Conservation (phyloP, 495 filamentous ascomycete genomes). For the Geoglossum glabrum region DNA sequence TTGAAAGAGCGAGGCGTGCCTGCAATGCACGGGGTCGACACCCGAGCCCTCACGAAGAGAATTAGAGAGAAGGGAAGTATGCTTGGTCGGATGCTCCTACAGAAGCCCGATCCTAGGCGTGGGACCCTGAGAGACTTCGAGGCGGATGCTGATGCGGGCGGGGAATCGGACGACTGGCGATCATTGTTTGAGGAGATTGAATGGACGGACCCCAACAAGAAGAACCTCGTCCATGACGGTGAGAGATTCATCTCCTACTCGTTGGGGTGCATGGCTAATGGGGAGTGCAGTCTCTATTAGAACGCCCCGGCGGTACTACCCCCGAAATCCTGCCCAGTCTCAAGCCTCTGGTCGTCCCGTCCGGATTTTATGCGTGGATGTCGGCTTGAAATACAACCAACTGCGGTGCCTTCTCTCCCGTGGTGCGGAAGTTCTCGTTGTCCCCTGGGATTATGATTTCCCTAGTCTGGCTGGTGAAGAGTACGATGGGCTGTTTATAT, state of each 20-base stretch:
- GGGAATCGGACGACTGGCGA: slow-evolving; percentile 38
- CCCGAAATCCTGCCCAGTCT: too few species aligned
- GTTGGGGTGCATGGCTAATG: too few species aligned
- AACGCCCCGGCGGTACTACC: too few species aligned
- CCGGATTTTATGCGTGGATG: slow-evolving; percentile 80
- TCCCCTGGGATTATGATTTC: slow-evolving; percentile 93
- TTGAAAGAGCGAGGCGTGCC: slow-evolving; percentile 87
- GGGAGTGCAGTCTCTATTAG: too few species aligned
- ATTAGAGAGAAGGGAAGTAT: slow-evolving; percentile 90
- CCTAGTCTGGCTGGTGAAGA: slow-evolving; percentile 46
- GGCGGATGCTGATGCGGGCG: slow-evolving; percentile 6
- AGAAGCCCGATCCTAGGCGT: slow-evolving; percentile 34
- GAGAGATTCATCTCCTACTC: too few species aligned
- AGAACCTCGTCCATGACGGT: slow-evolving; percentile 90
- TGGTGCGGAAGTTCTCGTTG: slow-evolving; percentile 86
- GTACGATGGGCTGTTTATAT: slow-evolving; percentile 93
- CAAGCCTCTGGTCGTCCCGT: slow-evolving; percentile 65
- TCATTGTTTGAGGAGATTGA: slow-evolving; percentile 65
- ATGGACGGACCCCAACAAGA: slow-evolving; percentile 80
- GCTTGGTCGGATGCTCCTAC: slow-evolving; percentile 72
- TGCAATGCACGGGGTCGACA: slow-evolving; percentile 94
- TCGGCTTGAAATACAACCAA: slow-evolving; percentile 96
- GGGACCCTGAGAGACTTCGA: slow-evolving; percentile 18
- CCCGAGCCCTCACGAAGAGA: slow-evolving; percentile 76
- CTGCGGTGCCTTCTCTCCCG: slow-evolving; percentile 74